Evolutionary conservation across 768 basidiomycete genomes (phyloP), one percentile per base, ranked within the genome.

Genomic region (Lentinula sp.): DNA sequence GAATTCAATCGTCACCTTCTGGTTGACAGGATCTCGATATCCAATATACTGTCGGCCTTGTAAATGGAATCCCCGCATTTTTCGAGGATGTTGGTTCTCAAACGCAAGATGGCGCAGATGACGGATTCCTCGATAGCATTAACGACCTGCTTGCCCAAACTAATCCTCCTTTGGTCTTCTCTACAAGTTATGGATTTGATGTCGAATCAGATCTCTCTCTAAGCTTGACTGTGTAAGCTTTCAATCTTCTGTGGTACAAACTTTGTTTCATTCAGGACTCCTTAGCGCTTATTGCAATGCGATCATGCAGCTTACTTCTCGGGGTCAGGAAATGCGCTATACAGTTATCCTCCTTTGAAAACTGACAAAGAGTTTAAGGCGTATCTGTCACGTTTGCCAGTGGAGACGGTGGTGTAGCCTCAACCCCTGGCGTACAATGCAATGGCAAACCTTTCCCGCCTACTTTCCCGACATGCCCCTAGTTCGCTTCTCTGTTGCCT

Each of bases 381-480:
- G 67, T 78, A 18, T 76, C 78, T 7, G 7, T 84, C 16, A 61
- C 40, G 21, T 40, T 53, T 35, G 35, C 72, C 23, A 76, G 76
- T 15, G 79, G 80, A 18, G 78, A 83, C 37, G 67, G 61, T 51
- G 66, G 68, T 55, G 66, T 69, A 1, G 54, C 54, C 16, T 77
- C 79, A 5, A 7, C 82, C n/a, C 60, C 75, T 35, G 79, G 80
- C 69, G 66, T 72, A 21, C 76, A 78, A n/a, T 80, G 83, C 28
- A 80, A 82, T 35, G 59, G 61, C 1, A 81, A 82, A 21, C 80
- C 39, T 18, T 52, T 50, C n/a, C 32, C 49, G 18, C 54, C 54
- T 18, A 55, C 73, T 70, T 83, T 84, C 70, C 81, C 81, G 3
- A 73, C 82, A 0, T 83, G 73, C 49, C 74, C 73, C 58, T 73